Base-by-base conservation (phyloP, 1,284 basidiomycete genomes). In the Hortiboletus rubellus region DNA sequence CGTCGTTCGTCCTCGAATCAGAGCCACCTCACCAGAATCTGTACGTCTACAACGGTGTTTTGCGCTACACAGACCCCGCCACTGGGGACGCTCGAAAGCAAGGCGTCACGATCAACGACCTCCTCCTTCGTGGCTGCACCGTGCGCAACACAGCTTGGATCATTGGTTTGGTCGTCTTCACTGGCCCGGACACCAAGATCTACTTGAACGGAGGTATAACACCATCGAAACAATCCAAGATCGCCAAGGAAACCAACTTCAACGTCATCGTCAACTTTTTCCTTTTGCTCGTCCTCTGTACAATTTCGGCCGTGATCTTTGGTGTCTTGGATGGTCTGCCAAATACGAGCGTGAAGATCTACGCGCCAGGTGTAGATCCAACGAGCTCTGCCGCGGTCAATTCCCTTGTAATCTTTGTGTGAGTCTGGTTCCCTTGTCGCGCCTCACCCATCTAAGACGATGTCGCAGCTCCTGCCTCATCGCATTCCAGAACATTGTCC, bases 211-310 rank as follows among this genome's bases (percentile, higher is more conserved):
- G 92, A 40, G 94, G 94, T 27, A 89, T 87, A 17, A 95, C 93
- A 0, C 93, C 93, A 1, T 94, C 92, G 18, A 98, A 98, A 71
- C 89, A 93, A 55, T 91, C 89, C 67, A 98, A 97, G 80, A 97
- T 98, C 69, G 95, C 98, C 77, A 91, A 87, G 76, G 96, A 98
- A 79, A 98, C 96, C n/a, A 98, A 97, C 73, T 96, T 95, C 81
- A 98, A 98, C 71, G 96, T 98, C 63, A 78, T 96, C 53, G 92
- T 96, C 79, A 98, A 98, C 76, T 98, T 98, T 69, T 75, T 84
- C 53, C 76, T 98, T 57, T 79, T 98, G 53, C 72, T 90, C 46
- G 54, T 83, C 43, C 92, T 98, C 79, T 98, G 95, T 73, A 65
- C 86, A 10, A 73, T 87, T 37, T 80, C 88, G 1, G 91, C 85